Conservation (phyloP, 2,329 filamentous ascomycete genomes). For the Plectosphaerella plurivora region DNA sequence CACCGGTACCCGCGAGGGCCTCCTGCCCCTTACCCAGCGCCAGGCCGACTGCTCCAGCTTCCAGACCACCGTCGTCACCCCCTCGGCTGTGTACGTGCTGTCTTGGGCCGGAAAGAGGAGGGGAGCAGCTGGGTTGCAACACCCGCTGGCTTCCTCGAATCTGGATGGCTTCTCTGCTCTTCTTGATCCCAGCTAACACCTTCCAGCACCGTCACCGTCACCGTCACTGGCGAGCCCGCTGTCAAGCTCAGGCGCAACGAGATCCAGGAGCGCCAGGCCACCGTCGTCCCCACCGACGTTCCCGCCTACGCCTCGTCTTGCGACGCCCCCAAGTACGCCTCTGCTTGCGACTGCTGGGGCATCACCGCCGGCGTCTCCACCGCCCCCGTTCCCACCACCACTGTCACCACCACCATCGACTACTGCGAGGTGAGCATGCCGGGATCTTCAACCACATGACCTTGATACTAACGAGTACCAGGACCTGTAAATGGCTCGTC, state of each 20-base stretch:
- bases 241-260: constrained; percentile 21
- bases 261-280: constrained; percentile 22
- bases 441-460: not conserved
- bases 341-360: constrained; percentile 36
- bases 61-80: constrained; percentile 26
- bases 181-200: too few species aligned
- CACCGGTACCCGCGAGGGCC: constrained; percentile 34
- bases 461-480: not conserved
- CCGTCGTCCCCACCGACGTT: constrained; percentile 23
- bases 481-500: constrained; percentile 6
- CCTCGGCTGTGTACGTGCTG: constrained; percentile 30
- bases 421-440: constrained; percentile 28
- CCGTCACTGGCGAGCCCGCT: constrained; percentile 22
- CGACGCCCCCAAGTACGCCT: constrained; percentile 27
- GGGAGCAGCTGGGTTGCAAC: not conserved
- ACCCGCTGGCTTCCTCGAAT: not conserved
- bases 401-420: constrained; percentile 35
- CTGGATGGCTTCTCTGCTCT: too few species aligned
- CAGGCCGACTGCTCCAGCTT: constrained; percentile 34
- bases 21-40: constrained; percentile 27
- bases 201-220: constrained; percentile 29
- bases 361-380: constrained; percentile 33
- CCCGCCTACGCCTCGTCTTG: constrained; percentile 37
- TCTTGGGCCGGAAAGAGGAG: not conserved
- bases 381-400: constrained; percentile 33